Percentiles rank a stretch among this genome's conserved stretches.
Evolutionary conservation across 2,329 filamentous ascomycete genomes (phyloP).

Genomic region (Neonectria hederae): DNA sequence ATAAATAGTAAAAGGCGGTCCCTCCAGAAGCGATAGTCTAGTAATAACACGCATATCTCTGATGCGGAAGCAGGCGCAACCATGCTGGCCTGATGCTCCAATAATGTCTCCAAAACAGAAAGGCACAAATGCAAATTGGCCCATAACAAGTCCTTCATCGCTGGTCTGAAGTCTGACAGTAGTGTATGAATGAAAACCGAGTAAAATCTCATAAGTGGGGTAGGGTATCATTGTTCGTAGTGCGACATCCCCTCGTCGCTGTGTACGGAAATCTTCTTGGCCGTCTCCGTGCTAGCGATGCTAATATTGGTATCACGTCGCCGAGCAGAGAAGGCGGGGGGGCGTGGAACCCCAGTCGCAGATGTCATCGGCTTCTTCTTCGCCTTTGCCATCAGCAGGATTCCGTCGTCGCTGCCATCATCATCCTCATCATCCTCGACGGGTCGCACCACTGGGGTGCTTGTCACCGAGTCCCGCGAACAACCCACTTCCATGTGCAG

Average conservation of each 20-base stretch:
- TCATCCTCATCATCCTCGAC: conserved; percentile 57
- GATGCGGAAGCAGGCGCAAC: conserved; percentile 21
- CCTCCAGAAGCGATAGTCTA: conserved; percentile 37
- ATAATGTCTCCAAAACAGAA: conserved; percentile 31
- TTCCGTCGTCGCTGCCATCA: conserved; percentile 64
- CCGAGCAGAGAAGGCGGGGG: conserved; percentile 50
- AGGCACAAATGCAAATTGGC: conserved; percentile 30
- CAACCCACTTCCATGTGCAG: conserved; percentile 40
- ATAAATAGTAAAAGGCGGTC: conserved; percentile 10
- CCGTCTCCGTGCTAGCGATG: conserved; percentile 70
- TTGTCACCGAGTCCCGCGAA: conserved; percentile 37
- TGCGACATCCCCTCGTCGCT: conserved; percentile 45
- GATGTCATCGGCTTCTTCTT: conserved; percentile 54
- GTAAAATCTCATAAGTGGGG: conserved; percentile 30
- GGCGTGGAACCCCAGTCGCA: conserved; percentile 23
- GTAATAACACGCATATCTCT: conserved; percentile 33
- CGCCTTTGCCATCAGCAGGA: conserved; percentile 62
- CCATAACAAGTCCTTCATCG: conserved; percentile 25
- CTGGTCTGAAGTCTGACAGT: conserved; percentile 30
- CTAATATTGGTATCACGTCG: conserved; percentile 69
- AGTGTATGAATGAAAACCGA: conserved; percentile 30
- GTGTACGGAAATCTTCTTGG: conserved; percentile 63
- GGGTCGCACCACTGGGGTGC: conserved; percentile 41
- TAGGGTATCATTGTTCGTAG: conserved; percentile 41
- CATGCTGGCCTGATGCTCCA: conserved; percentile 26